phyloP scores from a whole-genome alignment of 148 eudicot genomes.

The Chenopodium quinoa region DNA sequence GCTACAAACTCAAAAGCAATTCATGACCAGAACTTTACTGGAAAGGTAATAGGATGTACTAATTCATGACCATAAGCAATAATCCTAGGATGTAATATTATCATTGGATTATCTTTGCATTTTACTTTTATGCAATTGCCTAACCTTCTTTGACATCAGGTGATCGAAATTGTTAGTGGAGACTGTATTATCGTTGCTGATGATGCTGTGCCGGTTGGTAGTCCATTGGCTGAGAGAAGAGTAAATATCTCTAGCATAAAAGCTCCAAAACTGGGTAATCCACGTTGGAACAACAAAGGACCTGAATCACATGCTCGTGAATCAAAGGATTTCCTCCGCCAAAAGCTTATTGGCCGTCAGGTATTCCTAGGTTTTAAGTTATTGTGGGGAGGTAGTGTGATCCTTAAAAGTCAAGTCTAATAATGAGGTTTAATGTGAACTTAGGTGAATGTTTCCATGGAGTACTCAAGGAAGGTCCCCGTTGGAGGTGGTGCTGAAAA shows the following conservation, averaged over 20 bases:
- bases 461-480: slow-evolving; percentile 80
- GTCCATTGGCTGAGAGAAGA: slow-evolving; percentile 82
- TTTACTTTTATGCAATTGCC: slow-evolving; percentile 4
- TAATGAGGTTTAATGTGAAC: slow-evolving; percentile 10
- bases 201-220: slow-evolving; percentile 86
- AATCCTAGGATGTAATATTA: neutral
- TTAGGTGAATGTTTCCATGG: slow-evolving; percentile 96
- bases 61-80: no score
- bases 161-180: slow-evolving; percentile 89
- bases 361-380: slow-evolving; percentile 31
- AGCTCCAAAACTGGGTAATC: slow-evolving; percentile 80
- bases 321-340: slow-evolving; percentile 84
- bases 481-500: slow-evolving; percentile 47
- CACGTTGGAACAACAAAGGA: slow-evolving; percentile 55
- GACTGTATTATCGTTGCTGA: slow-evolving; percentile 90
- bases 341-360: slow-evolving; percentile 82
- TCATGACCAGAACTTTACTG: slow-evolving; percentile 87
- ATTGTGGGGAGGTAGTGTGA: slow-evolving; percentile 6
- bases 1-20: slow-evolving; percentile 81
- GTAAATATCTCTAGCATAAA: slow-evolving; percentile 94
- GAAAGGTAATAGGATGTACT: slow-evolving; percentile 52
- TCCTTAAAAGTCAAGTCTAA: slow-evolving; percentile 17
- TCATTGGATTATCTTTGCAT: neutral
- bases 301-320: slow-evolving; percentile 83
- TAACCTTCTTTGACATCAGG: slow-evolving; percentile 40